Evolutionary conservation across 768 basidiomycete genomes (phyloP), one percentile per base, ranked within the genome.

Genomic region (Roridomyces roridus): DNA sequence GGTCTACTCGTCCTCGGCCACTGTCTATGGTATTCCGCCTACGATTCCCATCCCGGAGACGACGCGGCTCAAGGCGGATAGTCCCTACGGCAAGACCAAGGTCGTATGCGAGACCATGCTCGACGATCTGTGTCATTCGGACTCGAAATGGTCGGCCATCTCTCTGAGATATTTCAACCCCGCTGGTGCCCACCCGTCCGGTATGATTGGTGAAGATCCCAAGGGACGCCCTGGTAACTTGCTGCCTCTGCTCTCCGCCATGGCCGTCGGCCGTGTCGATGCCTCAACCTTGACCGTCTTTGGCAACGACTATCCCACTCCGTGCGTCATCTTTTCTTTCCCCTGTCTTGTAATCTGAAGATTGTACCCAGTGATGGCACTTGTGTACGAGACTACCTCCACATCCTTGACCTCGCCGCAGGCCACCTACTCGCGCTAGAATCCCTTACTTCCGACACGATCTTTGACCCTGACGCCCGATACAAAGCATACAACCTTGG

Each of bases 141-240:
- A 92, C 66, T 70, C 79, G 60, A 79, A 75, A 62, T 96, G 92
- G 92, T 79, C 86, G 34, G 92, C 87, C 0, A 85, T 97, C 68
- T 92, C 92, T 41, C 79, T 98, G 61, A 85, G 97, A 51, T 99
- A 98, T 76, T 99, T 99, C 90, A 99, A 99, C 73, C 97, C 97
- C 60, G 97, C 94, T 34, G 97, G 97, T n/a, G 96, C 96, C 1
- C 96, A 98, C 72, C 93, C 95, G 2, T 97, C 95, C 20, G 97
- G 97, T 37, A 73, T 80, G 57, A 96, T 99, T 50, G 97, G 97
- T 20, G 97, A 99, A 73, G 96, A 98, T 67, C 97, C 97, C n/a
- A 80, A 84, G 43, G 97, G 97, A 34, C 87, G 93, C 51, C 97
- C 97, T 7, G 94, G 92, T 50, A 99, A 99, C 73, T 81, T 99